Base-by-base conservation (phyloP, 768 basidiomycete genomes). In the Pholiota conissans region DNA sequence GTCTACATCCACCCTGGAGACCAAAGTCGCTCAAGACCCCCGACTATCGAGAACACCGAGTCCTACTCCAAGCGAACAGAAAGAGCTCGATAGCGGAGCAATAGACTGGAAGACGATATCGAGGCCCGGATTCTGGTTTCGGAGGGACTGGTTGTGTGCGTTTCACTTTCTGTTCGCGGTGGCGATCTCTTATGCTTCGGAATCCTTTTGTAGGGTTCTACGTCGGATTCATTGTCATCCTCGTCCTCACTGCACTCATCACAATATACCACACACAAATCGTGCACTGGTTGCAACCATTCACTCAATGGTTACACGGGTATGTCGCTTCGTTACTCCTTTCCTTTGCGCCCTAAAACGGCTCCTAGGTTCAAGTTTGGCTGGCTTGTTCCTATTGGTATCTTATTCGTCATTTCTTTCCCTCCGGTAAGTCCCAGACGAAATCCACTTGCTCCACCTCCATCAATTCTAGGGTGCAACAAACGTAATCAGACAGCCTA, bases 341-440 rank as follows among this genome's bases (percentile, higher is more conserved):
- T 40, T 7, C 30, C 22, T 11, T 40, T 40, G 18, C 22, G n/a
- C n/a, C 39, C 9, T 45, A 3, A 28, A 35, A 34, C 4, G 46
- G 28, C 45, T 62, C 18, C 22, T 16, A 88, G 86, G 3, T 57
- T 86, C 11, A 68, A 73, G 26, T 76, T 72, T 53, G 91, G 90
- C 29, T 93, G 85, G 85, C 67, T 86, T 3, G 89, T 94, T 27
- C 91, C 93, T 1, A 90, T 95, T 52, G 91, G 71, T 40, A 76
- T 94, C 52, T 77, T 94, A 32, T 93, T 94, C 67, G 79, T 95
- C 59, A 82, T 95, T 27, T 93, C 91, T 0, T 93, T 95, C 68
- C 93, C 93, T 56, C 93, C 30, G 30, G 30, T 32, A 32, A 32
- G 30, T 32, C 30, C 30, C 7, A 32, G 13, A 32, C 30, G 30